Evolutionary conservation across 2,329 filamentous ascomycete species (phyloP), one percentile per base, ranked within the genome.

Genomic region (Claviceps africana): DNA sequence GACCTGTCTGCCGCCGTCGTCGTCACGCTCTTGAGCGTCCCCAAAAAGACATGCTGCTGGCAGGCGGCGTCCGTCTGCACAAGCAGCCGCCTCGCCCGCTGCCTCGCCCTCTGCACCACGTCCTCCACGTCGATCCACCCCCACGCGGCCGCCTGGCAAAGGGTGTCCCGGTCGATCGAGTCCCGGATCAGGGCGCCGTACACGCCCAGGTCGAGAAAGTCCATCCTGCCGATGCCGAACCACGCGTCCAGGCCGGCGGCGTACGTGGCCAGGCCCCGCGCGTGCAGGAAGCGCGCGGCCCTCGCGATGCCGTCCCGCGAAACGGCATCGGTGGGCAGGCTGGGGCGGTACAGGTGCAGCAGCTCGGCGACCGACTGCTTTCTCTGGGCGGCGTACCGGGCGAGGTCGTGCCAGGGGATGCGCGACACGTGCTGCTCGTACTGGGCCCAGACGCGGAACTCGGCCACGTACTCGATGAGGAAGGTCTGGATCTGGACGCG

Each of bases 131-230:
- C 31, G 21, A 61, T 28, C 56, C 58, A 61, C 0, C 56, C 56
- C 11, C 51, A 51, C 1, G 52, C 45, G 0, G 48, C 19, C 3
- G 55, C 56, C 5, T 47, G 50, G 15, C 49, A 19, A 6, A 63
- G 31, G 17, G 52, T 37, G 5, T 52, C 49, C 13, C 39, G 47
- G 25, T 63, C 60, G 25, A 60, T 37, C 10, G 45, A 53, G 5
- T 64, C 59, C 22, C 56, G 54, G 4, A 64, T 28, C 8, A 65
- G 53, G 8, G 52, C 40, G 9, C 43, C 37, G 19, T 64, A 58
- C 1, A 65, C 56, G 4, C 54, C 35, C 13, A 66, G 35, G 6
- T 53, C 51, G 10, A 65, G 40, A 46, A 66, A 66, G 22, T 58
- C 58, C 15, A 53, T 39, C 9, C 44, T 45, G 0, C 50, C 50